A percentile compares a stretch with the other conserved stretches of the same genome.
These are phyloP conservation scores for Penicillium diatomitis DNA, from an alignment of 495 filamentous ascomycete genomes.

Conservation along the genomic window DNA sequence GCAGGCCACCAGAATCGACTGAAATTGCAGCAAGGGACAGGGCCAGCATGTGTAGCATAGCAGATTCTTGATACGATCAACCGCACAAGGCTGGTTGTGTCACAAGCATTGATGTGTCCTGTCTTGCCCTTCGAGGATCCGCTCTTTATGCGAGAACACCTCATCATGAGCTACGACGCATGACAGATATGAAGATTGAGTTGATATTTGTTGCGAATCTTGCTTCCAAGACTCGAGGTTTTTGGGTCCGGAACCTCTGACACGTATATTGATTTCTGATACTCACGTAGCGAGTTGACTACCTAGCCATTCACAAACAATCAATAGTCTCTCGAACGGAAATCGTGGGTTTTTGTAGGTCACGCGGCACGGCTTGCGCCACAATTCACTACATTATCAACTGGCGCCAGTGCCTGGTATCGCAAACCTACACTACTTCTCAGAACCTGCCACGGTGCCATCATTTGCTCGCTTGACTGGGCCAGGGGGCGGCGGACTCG, in stretches of 20 bases:
- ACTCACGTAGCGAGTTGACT: too few relatives aligned
- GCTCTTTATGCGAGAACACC: slow-evolving; percentile 8
- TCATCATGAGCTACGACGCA: slow-evolving; percentile 17
- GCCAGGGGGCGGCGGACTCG: slow-evolving; percentile 25
- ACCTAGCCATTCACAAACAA: too few relatives aligned
- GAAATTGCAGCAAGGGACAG: slow-evolving; percentile 10
- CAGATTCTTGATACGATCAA: too few relatives aligned
- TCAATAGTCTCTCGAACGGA: not conserved
- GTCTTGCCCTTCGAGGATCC: slow-evolving; percentile 7
- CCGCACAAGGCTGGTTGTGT: too few relatives aligned
- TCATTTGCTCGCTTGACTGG: slow-evolving; percentile 19
- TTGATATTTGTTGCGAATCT: slow-evolving; percentile 3
- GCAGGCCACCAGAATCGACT: slow-evolving; percentile 30
- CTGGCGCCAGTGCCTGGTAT: too few relatives aligned
- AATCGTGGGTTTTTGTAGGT: not conserved
- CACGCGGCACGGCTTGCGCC: not conserved
- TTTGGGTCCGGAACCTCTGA: too few relatives aligned
- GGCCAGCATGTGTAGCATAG: too few relatives aligned
- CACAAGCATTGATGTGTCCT: not conserved
- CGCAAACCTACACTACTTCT: not conserved
- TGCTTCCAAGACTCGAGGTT: too few relatives aligned
- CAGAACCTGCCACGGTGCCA: slow-evolving; percentile 1
- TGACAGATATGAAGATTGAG: slow-evolving; percentile 25
- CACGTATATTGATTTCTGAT: too few relatives aligned
- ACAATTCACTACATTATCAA: too few relatives aligned